Base-by-base conservation (phyloP, 2,329 filamentous ascomycete species). In the Taxawa tesnikishii region DNA sequence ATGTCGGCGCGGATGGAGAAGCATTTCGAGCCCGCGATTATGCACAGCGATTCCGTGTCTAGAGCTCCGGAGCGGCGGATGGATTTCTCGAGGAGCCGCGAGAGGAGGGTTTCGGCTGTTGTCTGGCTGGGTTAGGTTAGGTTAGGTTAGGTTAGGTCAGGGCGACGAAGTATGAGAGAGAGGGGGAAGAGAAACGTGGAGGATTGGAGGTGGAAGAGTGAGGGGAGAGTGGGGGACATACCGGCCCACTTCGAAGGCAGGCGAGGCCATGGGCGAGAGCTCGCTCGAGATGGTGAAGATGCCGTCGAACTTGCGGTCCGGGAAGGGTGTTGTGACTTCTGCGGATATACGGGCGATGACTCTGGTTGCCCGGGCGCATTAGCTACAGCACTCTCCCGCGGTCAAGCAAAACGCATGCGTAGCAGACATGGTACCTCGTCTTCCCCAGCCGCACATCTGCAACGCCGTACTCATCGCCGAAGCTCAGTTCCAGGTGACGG, bases 21-120 rank as follows among this genome's bases (percentile, higher is more conserved):
- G 63, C 83, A 90, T 57, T 92, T 94, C 38, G 81, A 69, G 6
- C 83, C 87, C 8, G 90, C 85, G 16, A 94, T 68, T 14, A 98
- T 83, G 56, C 90, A 98, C 27, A 98, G 70, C 4, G 87, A 94
- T 59, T 98, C 90, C 19, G 87, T 94, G 55, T 96, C 88, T 25
- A 98, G 73, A 5, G 90, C 88, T 45, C 81, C 81, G 1, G 87
- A 94, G 38, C 90, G 79, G 26, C 90, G 85, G 38, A 96, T 75
- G 6, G 90, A 88, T 61, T 94, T 94, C 56, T 98, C 90, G 13
- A 98, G 76, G 26, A 90, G 72, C 19, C 88, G 78, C 7, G 87
- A 85, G 16, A 96, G 74, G 26, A 94, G 71, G 3, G 87, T 69
- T 60, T 96, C 90, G 34, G 79, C 72, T 47, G 92, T 82, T 40